These are phyloP conservation scores for Ophiocordyceps polyrhachis-furcata DNA, from an alignment of 2,329 filamentous ascomycete species.

Conservation along the genomic window DNA sequence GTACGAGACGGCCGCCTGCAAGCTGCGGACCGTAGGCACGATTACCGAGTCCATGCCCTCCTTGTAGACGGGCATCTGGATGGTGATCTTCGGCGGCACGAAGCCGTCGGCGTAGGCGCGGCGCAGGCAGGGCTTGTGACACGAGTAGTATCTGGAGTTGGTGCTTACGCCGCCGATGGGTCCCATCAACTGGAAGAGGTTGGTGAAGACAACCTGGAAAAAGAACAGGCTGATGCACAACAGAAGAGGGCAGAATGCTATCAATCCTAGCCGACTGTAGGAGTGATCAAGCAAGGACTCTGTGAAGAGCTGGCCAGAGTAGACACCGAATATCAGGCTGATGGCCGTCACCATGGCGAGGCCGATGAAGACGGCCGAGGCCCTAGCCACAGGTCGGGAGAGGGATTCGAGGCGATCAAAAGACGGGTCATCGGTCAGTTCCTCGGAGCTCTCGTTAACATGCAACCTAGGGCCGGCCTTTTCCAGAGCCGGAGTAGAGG, in stretches of 20 bases:
- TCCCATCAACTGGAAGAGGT: slow-evolving; percentile 26
- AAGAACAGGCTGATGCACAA: slow-evolving; percentile 19
- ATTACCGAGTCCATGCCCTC: slow-evolving; percentile 63
- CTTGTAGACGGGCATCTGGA: slow-evolving; percentile 80
- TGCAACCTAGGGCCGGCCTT: slow-evolving; percentile 4
- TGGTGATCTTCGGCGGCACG: slow-evolving; percentile 53
- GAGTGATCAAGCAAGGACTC: slow-evolving; percentile 19
- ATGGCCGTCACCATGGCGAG: slow-evolving; percentile 18
- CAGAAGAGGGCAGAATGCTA: slow-evolving; percentile 17
- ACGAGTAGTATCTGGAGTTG: slow-evolving; percentile 26
- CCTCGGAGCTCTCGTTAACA: slow-evolving; percentile 7
- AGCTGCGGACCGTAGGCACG: slow-evolving; percentile 54
- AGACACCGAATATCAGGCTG: slow-evolving; percentile 19
- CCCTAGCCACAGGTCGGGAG: slow-evolving; percentile 18
- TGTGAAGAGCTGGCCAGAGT: slow-evolving; percentile 16
- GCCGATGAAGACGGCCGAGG: slow-evolving; percentile 19
- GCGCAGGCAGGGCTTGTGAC: slow-evolving; percentile 15
- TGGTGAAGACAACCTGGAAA: slow-evolving; percentile 21
- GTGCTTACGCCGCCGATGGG: slow-evolving; percentile 23
- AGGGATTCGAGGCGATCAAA: slow-evolving; percentile 18
- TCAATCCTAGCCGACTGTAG: slow-evolving; percentile 19
- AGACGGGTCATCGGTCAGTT: slow-evolving; percentile 8
- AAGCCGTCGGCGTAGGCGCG: slow-evolving; percentile 14
- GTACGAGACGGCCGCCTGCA: slow-evolving; percentile 60
- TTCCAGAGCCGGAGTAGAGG: slow-evolving; percentile 6